Evolutionary conservation across 1,284 basidiomycete species (phyloP), one percentile per base, ranked within the genome.

Genomic region (Pseudozyma flocculosa): DNA sequence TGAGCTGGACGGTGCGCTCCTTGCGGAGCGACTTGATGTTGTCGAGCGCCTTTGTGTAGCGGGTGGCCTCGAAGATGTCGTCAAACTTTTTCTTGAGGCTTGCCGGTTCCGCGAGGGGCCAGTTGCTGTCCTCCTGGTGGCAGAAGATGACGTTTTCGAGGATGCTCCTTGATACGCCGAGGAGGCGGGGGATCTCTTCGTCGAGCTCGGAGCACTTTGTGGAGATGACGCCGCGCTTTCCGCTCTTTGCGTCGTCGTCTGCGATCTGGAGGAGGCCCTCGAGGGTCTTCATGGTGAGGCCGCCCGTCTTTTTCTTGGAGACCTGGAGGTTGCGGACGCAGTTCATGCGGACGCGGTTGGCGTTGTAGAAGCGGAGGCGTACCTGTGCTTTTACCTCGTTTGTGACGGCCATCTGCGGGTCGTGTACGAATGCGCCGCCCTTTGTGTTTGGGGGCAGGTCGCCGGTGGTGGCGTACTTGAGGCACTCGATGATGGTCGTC

Each of bases 131-230:
- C 75, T 99, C 95, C 80, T 99, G 95, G 79, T 99, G 95, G 79
- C 95, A 99, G 75, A 99, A 98, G 57, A 99, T 97, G 72, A 98
- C 94, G 75, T 96, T 97, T 74, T 98, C 94, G 19, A 98, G 85
- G 43, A 99, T 94, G 8, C 93, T 88, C 78, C 91, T 93, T 13
- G 92, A 95, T 2, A 98, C 94, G 40, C 95, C 95, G n/a, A 98
- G 64, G 15, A 71, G 61, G 9, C 85, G 13, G 90, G 81, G 54
- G 87, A 98, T 92, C 79, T 98, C 95, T 15, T 85, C 81, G 75
- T 98, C 94, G 83, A 99, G 88, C 79, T 96, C 93, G 32, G 74
- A 72, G 51, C 75, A 77, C 32, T 69, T 68, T 19, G 74, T 75
- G 14, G 73, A 76, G 18, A 77, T 59, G 4, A 69, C 56, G 8